These are phyloP conservation scores for Pythium myriotylum DNA, from an alignment of 352 stramenopile genomes.

Conservation along the genomic window DNA sequence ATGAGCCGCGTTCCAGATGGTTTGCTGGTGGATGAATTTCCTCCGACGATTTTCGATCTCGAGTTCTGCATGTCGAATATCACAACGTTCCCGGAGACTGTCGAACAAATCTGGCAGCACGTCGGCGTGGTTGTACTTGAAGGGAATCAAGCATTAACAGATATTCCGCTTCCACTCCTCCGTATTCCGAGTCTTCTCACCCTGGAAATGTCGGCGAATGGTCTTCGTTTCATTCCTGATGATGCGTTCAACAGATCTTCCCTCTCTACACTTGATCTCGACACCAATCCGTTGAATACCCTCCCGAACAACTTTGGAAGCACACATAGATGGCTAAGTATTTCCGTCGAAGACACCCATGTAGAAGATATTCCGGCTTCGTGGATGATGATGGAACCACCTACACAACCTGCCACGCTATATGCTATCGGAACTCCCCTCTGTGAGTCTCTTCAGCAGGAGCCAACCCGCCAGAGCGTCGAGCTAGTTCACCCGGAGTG, in stretches of 20 bases:
- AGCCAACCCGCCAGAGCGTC: no score
- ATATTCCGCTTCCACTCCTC: neutral
- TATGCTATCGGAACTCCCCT: neutral
- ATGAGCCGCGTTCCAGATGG: conserved; percentile 13
- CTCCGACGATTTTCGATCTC: conserved; percentile 1
- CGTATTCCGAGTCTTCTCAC: neutral
- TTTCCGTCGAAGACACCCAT: neutral
- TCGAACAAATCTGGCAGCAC: neutral
- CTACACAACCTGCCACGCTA: neutral
- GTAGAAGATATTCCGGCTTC: neutral
- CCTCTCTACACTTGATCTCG: neutral
- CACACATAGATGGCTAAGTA: neutral
- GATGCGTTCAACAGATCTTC: neutral
- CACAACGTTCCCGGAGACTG: neutral
- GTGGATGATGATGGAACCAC: neutral
- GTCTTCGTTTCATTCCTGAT: neutral
- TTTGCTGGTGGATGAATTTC: conserved; percentile 4
- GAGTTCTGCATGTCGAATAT: conserved; percentile 15
- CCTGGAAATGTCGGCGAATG: neutral
- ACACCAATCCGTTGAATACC: neutral
- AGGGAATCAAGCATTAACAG: neutral
- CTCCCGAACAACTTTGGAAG: neutral
- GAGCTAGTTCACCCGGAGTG: no score
- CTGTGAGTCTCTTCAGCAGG: no score
- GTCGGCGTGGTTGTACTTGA: conserved; percentile 2